A percentile compares a stretch with the other conserved stretches of the same genome.
These are phyloP conservation scores for Penicillium riverlandense DNA, from an alignment of 495 filamentous ascomycete genomes.

Conservation along the genomic window DNA sequence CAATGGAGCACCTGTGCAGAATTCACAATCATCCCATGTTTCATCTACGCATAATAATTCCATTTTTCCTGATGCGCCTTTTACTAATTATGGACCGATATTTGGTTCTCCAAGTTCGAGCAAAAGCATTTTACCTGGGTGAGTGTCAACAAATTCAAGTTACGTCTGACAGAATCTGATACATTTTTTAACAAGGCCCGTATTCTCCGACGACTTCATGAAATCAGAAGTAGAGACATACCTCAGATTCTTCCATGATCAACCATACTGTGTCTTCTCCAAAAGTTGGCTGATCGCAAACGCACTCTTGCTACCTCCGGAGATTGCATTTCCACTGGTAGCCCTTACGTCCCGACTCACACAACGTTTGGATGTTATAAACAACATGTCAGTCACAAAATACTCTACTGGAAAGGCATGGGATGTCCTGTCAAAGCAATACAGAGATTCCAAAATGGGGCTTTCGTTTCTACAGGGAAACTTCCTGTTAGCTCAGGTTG, in stretches of 20 bases:
- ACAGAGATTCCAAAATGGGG: constrained; percentile 9
- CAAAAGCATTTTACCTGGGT: neutral
- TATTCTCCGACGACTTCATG: constrained; percentile 6
- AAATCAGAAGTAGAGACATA: constrained; percentile 17
- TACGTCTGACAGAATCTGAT: neutral
- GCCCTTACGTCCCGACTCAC: constrained; percentile 21
- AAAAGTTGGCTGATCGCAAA: constrained; percentile 15
- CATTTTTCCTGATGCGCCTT: too few species aligned
- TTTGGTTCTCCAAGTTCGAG: too few species aligned
- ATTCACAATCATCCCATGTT: neutral
- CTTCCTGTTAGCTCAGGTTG: constrained; percentile 20
- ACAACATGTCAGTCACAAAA: constrained; percentile 1
- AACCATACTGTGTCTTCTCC: constrained; percentile 20
- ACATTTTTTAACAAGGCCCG: neutral
- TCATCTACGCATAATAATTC: too few species aligned
- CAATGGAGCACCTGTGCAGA: neutral
- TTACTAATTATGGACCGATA: too few species aligned
- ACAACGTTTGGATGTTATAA: constrained; percentile 3
- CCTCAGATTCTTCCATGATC: constrained; percentile 20
- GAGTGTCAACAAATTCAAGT: neutral
- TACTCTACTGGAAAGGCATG: constrained; percentile 15
- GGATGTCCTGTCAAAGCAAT: constrained; percentile 13
- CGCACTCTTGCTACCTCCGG: constrained; percentile 8
- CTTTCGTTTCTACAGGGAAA: constrained; percentile 21
- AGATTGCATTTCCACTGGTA: constrained; percentile 17